Evolutionary conservation across 768 basidiomycete species (phyloP), one percentile per base, ranked within the genome.

Genomic region (Leccinum broughii): DNA sequence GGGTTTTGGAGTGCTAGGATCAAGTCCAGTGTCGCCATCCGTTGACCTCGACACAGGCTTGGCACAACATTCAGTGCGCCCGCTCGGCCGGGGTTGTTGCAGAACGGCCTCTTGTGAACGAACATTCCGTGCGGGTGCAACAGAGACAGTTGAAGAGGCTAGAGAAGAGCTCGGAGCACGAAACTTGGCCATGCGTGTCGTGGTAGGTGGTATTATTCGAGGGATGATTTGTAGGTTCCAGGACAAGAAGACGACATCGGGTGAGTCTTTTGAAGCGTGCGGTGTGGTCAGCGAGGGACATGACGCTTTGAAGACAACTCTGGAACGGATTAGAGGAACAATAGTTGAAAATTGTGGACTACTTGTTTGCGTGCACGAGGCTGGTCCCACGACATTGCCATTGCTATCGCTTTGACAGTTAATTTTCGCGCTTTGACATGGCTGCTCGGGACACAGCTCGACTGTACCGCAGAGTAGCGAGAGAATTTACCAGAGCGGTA

Each of bases 401-500:
- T 51, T 57, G 30, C 56, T 66, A 58, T 49, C 53, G 30, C 56
- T 66, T 68, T 66, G 63, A 64, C 54, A 1, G 15, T n/a, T 20
- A 24, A 14, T 2, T n/a, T 24, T 30, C 14, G 64, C 68, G 68
- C 68, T 69, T 69, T 66, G 67, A 62, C 62, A 73, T 73, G 71
- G 51, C 62, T 26, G 55, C 54, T 51, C 62, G 44, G 35, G 54
- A 66, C 48, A 64, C 61, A 6, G 50, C 59, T 24, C 62, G 59
- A 52, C 56, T 69, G 54, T 76, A 75, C 62, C 74, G 74, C 49
- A 64, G 57, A 17, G 69, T 75, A 28, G 64, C 60, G n/a, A 66
- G 70, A 55, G 72, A 77, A 56, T 54, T 75, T 15, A 64, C 69
- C 24, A 74, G 58, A 67, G 68, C 64, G 64, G 70, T 73, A 30